A percentile compares a stretch with the other conserved stretches of the same genome.
These are phyloP conservation scores for Lactarius psammicola DNA, from an alignment of 768 basidiomycete species.

Conservation along the genomic window DNA sequence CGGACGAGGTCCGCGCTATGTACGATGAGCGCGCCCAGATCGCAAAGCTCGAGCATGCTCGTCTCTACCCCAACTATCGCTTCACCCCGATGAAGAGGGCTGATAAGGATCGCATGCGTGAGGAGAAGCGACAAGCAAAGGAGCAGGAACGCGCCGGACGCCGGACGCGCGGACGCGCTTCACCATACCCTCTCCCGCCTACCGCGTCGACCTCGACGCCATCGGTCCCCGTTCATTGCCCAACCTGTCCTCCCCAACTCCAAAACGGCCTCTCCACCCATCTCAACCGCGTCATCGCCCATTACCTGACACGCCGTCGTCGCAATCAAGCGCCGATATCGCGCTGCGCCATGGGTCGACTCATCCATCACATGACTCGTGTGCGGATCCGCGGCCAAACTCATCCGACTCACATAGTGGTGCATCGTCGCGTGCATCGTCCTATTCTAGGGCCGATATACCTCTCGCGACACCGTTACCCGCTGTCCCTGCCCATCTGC, in stretches of 20 bases:
- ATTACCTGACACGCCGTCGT: background rate
- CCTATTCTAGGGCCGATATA: background rate
- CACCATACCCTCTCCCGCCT: constrained; percentile 18
- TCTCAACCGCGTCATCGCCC: constrained; percentile 9
- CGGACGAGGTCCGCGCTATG: constrained; percentile 34
- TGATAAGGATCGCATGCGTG: constrained; percentile 26
- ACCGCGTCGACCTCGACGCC: constrained; percentile 4
- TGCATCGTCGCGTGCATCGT: background rate
- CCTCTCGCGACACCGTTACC: background rate
- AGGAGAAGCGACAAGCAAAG: constrained; percentile 23
- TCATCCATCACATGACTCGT: constrained; percentile 16
- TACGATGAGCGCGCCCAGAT: constrained; percentile 25
- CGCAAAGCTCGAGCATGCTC: constrained; percentile 26
- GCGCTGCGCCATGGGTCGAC: background rate
- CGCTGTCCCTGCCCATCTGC: background rate
- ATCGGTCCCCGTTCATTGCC: background rate
- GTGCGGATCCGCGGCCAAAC: background rate
- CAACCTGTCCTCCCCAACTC: background rate
- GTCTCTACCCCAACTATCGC: constrained; percentile 26
- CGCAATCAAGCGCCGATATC: constrained; percentile 2
- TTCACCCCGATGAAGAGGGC: constrained; percentile 27
- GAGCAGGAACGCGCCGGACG: constrained; percentile 22
- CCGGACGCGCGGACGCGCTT: constrained; percentile 4
- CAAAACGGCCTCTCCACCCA: background rate
- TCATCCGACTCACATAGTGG: background rate